phyloP scores from a whole-genome alignment of 768 basidiomycete species.

The Auriscalpium vulgare region DNA sequence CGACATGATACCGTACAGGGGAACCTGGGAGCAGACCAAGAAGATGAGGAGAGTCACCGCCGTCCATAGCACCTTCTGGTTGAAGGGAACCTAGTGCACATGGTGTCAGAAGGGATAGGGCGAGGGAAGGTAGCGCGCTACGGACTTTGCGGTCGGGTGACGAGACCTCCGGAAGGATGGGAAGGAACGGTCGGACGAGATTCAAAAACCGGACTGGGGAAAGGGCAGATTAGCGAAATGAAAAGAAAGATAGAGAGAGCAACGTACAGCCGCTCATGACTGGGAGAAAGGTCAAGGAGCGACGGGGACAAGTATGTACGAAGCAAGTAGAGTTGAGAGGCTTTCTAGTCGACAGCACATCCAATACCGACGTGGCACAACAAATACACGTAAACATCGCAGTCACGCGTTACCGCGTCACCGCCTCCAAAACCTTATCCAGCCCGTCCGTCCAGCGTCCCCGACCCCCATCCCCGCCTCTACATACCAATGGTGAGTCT shows the following conservation, averaged over 20 bases:
- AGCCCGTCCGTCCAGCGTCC: no score
- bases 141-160: constrained; percentile 93
- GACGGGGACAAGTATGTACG: constrained; percentile 15
- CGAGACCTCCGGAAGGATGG: constrained; percentile 93
- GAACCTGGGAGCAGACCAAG: constrained; percentile 99
- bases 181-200: constrained; percentile 96
- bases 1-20: constrained; percentile 98
- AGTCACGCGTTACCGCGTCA: background rate
- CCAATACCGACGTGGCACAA: constrained; percentile 13
- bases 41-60: constrained; percentile 98
- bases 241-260: background rate
- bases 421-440: no score
- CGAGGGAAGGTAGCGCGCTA: constrained; percentile 8
- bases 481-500: no score
- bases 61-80: constrained; percentile 98
- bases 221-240: background rate
- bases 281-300: constrained; percentile 18
- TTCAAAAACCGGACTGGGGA: constrained; percentile 89
- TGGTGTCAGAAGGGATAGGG: constrained; percentile 1
- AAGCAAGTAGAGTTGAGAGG: background rate
- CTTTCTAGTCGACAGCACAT: background rate
- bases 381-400: constrained; percentile 11
- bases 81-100: constrained; percentile 77
- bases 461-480: no score
- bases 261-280: constrained; percentile 78